Percentiles rank a stretch among this genome's conserved stretches.
These are phyloP conservation scores for Cicer yamashitae DNA, from an alignment of 306 rosid genomes.

Conservation along the genomic window DNA sequence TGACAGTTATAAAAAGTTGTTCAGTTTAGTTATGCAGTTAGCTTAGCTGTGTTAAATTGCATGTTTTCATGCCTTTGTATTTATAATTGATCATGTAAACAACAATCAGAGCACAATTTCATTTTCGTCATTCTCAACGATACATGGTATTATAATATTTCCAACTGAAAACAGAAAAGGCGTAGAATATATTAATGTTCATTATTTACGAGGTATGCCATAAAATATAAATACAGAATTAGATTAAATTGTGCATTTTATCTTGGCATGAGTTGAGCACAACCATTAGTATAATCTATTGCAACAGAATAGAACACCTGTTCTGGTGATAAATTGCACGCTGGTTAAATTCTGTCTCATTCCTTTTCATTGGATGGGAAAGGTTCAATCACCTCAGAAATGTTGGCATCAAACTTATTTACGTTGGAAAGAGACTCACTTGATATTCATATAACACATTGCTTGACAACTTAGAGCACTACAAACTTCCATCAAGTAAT, in stretches of 20 bases:
- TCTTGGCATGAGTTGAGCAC: too few species aligned
- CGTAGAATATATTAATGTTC: background rate
- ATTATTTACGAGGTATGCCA: background rate
- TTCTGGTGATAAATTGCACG: constrained; percentile 27
- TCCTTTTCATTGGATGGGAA: background rate
- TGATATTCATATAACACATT: constrained; percentile 19
- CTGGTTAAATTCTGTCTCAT: constrained; percentile 6
- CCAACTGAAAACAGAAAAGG: too few species aligned
- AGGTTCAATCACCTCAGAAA: constrained; percentile 26
- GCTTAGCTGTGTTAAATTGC: background rate
- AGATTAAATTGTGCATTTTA: background rate
- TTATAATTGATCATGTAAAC: background rate
- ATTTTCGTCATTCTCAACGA: constrained; percentile 1
- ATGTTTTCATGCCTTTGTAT: background rate
- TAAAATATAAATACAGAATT: constrained; percentile 1
- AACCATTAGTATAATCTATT: background rate
- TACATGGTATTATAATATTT: background rate
- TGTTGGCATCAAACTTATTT: constrained; percentile 23
- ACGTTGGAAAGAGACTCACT: constrained; percentile 13
- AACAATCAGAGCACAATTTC: background rate
- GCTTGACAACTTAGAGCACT: constrained; percentile 20
- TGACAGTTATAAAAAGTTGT: background rate
- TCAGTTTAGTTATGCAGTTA: constrained; percentile 7
- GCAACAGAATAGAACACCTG: constrained; percentile 20
- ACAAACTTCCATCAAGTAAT: constrained; percentile 48